Evolutionary conservation across 1,284 basidiomycete species (phyloP), one percentile per base, ranked within the genome.

Genomic region (Ceratobasidium sp.): DNA sequence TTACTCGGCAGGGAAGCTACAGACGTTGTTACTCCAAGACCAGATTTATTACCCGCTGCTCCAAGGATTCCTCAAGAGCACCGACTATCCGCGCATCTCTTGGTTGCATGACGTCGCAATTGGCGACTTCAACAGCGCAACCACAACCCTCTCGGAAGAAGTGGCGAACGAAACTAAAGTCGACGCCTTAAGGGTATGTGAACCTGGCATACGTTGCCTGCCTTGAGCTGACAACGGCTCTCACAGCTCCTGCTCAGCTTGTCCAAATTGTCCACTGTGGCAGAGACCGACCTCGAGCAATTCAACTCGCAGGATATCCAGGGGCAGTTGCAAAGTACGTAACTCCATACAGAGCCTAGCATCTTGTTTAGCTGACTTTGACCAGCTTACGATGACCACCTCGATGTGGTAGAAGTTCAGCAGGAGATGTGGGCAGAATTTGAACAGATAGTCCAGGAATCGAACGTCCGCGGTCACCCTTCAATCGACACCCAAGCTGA

Each of bases 91-190:
- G 14, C 83, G 88, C 19, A 87, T 96, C 61, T 92, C 93, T 0
- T 99, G 97, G 98, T 85, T 98, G 54, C 93, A 98, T 81, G 90
- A 98, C 81, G 83, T 98, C 54, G 90, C 89, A 0, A 89, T 91
- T 76, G 85, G 85, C 24, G 85, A 89, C 48, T 94, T 90, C 80
- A 87, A 85, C 8, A 82, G 84, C 2, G 94, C 95, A 1, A 89
- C 91, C 0, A 79, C 82, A 19, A 87, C 90, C 13, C 84, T 98
- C 48, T 82, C 91, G 31, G 79, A 80, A 19, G 93, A 92, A 76
- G 87, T 92, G 4, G 82, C 84, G 16, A 80, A 82, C 27, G 90
- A 89, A 6, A 82, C 81, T 2, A 87, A 88, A 74, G 83, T 96
- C 24, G 86, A 86, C 29, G 86, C 89, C 39, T 90, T 90, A 83